Percentiles rank a stretch among this genome's conserved stretches.
Evolutionary conservation across 345 rosid species (phyloP).

Genomic region (Eutrema heterophyllum): DNA sequence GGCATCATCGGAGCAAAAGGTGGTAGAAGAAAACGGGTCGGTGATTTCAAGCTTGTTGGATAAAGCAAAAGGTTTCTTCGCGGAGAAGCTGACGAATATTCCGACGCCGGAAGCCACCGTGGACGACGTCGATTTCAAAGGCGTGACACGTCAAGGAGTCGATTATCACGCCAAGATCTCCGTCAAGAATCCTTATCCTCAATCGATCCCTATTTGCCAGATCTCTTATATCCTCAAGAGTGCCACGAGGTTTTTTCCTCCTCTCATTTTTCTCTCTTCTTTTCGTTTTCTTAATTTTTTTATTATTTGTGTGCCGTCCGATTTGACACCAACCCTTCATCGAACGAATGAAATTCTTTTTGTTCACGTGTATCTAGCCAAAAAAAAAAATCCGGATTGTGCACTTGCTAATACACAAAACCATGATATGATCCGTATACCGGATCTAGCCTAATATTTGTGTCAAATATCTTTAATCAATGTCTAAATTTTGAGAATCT

Average conservation of each 20-base stretch:
- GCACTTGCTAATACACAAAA: not conserved
- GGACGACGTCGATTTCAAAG: constrained; percentile 52
- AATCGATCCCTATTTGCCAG: constrained; percentile 75
- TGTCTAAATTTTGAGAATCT: not conserved
- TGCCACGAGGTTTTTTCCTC: constrained; percentile 42
- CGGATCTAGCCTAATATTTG: not conserved
- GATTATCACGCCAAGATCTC: constrained; percentile 68
- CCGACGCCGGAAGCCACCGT: constrained; percentile 75
- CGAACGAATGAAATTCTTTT: not conserved
- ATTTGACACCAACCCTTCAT: not conserved
- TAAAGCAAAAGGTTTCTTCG: constrained; percentile 71
- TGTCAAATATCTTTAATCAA: not conserved
- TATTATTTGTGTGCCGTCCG: not conserved
- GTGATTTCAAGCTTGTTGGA: constrained; percentile 37
- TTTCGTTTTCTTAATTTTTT: too few relatives aligned
- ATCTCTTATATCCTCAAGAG: constrained; percentile 73
- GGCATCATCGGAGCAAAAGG: constrained; percentile 25
- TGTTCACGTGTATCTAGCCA: not conserved
- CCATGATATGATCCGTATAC: not conserved
- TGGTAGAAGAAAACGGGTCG: constrained; percentile 25
- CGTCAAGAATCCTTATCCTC: constrained; percentile 65
- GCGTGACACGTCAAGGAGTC: constrained; percentile 47
- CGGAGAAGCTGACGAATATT: constrained; percentile 60
- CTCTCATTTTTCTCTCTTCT: not conserved
- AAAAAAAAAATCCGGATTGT: not conserved